Evolutionary conservation across 805 yeast genomes (phyloP), one percentile per base, ranked within the genome.

Genomic region (Sugiyamaella mastotermitis): DNA sequence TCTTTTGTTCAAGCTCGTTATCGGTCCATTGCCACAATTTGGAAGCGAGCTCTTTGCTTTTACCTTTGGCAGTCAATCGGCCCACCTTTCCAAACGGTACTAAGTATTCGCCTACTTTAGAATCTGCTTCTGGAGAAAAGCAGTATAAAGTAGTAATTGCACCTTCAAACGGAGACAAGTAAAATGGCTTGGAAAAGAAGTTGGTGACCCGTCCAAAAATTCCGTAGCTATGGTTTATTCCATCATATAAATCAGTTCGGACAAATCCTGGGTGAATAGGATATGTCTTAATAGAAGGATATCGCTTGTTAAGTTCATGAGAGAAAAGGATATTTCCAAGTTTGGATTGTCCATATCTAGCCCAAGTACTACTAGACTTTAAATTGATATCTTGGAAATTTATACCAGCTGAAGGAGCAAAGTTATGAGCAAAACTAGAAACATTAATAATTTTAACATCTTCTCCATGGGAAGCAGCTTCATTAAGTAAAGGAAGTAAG

Each of bases 51-150:
- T 35, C 14, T 10, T 35, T 13, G 22, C 14, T 25, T 16, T 24
- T 35, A 9, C 32, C 38, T n/a, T 27, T 15, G 13, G 5, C 8
- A 8, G 38, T 15, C 14, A 19, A 14, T 7, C 13, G 3, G n/a
- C 38, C 38, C 15, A 35, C 33, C 26, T 35, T 17, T 7, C 38
- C 38, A 35, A 25, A 35, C 7, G 38, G 38, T 7, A 35, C 38
- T 4, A 35, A n/a, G 24, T 24, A 35, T 14, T 35, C 21, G 7
- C 32, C 38, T 8, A 13, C 38, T 16, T 35, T 35, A 4, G 8
- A 8, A 11, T 35, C 28, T 9, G 27, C 29, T 16, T 26, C 38
- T 6, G 28, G 28, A 7, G 38, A 35, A 14, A 35, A 35, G 35
- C 38, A 35, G 16, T 29, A 24, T 4, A 35, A 15, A 4, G 35